Percentiles rank a stretch among this genome's conserved stretches.
phyloP scores from a whole-genome alignment of 371 early-diverging fungal species.

The Lichtheimia ornata region DNA sequence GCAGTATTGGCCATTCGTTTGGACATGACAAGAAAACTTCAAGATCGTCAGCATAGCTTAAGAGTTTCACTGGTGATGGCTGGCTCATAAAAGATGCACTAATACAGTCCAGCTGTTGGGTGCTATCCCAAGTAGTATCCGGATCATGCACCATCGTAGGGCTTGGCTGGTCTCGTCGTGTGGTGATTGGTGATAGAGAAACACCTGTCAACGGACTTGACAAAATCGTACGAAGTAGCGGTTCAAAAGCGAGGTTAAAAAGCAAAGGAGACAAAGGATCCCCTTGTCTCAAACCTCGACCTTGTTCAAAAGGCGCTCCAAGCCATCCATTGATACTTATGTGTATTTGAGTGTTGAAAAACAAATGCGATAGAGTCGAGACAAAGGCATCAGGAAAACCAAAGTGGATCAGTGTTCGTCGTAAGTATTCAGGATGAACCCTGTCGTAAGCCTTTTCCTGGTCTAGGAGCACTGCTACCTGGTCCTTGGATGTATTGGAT shows the following conservation, averaged over 20 bases:
- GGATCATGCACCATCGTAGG: neutral
- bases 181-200: too few species aligned
- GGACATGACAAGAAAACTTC: neutral
- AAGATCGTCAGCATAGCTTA: conserved; percentile 12
- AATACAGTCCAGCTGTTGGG: too few species aligned
- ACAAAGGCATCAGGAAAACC: conserved; percentile 2
- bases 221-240: conserved; percentile 16
- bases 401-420: conserved; percentile 13
- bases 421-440: conserved; percentile 8
- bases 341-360: conserved; percentile 8
- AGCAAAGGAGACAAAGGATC: conserved; percentile 25
- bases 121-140: too few species aligned
- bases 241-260: conserved; percentile 33
- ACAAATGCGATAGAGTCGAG: neutral
- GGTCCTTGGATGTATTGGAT: neutral
- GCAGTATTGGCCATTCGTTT: neutral
- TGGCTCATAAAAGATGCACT: too few species aligned
- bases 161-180: neutral
- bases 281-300: conserved; percentile 24
- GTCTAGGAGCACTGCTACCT: neutral
- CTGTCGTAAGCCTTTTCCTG: conserved; percentile 4
- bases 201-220: conserved; percentile 13
- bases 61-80: neutral
- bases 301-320: conserved; percentile 5
- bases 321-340: conserved; percentile 21